These are phyloP conservation scores for Chlamydomonas eustigma DNA, from an alignment of 139 green algal species.

Conservation along the genomic window DNA sequence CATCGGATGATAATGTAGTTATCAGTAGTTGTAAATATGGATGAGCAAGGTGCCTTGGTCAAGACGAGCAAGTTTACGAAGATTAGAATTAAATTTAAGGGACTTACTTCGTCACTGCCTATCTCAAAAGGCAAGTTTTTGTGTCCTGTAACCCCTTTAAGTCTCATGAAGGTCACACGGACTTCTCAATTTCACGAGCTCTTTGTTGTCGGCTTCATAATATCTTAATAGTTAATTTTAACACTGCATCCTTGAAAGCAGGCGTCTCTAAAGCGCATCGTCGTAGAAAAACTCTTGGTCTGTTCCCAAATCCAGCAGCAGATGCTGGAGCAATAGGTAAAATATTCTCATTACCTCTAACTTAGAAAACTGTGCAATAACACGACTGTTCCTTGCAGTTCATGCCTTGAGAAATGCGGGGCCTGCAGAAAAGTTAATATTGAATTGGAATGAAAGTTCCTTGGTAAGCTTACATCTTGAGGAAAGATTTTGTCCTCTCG, in stretches of 20 bases:
- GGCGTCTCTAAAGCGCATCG: not conserved
- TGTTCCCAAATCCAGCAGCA: not conserved
- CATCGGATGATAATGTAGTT: too few species aligned
- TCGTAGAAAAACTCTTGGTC: not conserved
- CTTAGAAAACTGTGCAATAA: not conserved
- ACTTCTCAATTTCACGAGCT: too few species aligned
- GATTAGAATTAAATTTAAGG: too few species aligned
- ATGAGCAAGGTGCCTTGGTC: too few species aligned
- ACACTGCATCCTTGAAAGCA: not conserved
- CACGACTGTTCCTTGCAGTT: not conserved
- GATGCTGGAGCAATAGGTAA: not conserved
- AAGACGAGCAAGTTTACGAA: too few species aligned
- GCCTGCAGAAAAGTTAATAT: not conserved
- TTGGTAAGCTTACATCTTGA: not conserved
- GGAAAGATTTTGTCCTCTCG: not conserved
- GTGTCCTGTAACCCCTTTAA: too few species aligned
- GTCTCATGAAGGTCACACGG: too few species aligned
- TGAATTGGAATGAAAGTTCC: not conserved
- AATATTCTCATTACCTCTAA: not conserved
- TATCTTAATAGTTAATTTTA: too few species aligned
- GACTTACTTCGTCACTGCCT: too few species aligned
- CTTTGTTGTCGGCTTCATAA: too few species aligned
- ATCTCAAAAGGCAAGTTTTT: too few species aligned
- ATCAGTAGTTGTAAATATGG: too few species aligned
- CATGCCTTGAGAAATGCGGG: not conserved